A percentile compares a stretch with the other conserved stretches of the same genome.
These are phyloP conservation scores for Phaeosphaeria sp. DNA, from an alignment of 2,329 filamentous ascomycete genomes.

Conservation along the genomic window DNA sequence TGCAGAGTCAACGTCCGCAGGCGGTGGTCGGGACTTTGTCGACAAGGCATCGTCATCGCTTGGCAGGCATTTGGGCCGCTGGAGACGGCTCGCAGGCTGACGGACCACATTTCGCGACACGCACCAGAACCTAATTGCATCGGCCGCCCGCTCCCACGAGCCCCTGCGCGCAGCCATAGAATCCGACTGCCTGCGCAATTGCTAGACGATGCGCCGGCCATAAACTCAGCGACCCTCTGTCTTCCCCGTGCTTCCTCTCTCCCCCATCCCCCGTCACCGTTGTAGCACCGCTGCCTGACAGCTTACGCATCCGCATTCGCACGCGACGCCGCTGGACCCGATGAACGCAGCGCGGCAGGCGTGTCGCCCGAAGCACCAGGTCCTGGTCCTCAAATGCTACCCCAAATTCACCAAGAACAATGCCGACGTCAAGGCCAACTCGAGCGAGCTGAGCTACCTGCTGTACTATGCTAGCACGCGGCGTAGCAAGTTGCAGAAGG, in stretches of 20 bases:
- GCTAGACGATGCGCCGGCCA: slow-evolving; percentile 10
- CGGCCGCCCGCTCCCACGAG: background rate
- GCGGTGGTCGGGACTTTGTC: background rate
- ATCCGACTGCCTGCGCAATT: slow-evolving; percentile 3
- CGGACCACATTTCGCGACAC: background rate
- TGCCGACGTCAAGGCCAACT: slow-evolving; percentile 93
- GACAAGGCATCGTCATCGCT: background rate
- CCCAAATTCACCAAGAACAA: slow-evolving; percentile 85
- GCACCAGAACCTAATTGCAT: background rate
- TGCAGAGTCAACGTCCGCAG: background rate
- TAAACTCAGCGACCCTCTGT: slow-evolving; percentile 11
- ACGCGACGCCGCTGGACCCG: slow-evolving; percentile 11
- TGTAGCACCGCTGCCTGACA: background rate
- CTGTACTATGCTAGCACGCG: slow-evolving; percentile 96
- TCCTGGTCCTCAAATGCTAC: slow-evolving; percentile 95
- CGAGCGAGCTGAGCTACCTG: slow-evolving; percentile 94
- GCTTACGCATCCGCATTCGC: background rate
- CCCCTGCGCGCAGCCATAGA: background rate
- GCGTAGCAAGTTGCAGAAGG: slow-evolving; percentile 94
- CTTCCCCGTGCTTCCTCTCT: slow-evolving; percentile 1
- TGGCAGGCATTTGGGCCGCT: background rate
- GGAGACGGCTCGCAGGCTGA: background rate
- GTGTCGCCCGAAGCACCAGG: slow-evolving; percentile 92
- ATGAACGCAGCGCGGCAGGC: slow-evolving; percentile 67
- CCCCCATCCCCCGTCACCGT: background rate